Evolutionary conservation across 2,329 filamentous ascomycete species (phyloP), one percentile per base, ranked within the genome.

Genomic region (Plenodomus lindquistii): DNA sequence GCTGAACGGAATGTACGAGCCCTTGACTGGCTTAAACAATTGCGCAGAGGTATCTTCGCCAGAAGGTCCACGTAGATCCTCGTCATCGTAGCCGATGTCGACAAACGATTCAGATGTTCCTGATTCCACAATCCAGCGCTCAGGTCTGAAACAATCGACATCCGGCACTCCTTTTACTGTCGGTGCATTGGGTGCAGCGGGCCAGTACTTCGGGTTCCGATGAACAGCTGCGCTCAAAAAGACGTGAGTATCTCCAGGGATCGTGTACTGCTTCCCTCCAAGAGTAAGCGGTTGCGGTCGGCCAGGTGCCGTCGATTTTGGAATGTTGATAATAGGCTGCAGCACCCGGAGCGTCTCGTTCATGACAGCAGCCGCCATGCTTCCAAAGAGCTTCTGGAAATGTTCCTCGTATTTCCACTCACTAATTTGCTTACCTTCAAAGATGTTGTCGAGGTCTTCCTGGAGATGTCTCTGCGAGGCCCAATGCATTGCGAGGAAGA

Each of bases 291-390:
- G 66, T 71, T 91, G 85, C 42, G 76, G 73, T 29, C 57, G 63
- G 24, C 66, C 73, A 6, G 64, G 67, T 19, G 66, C 51, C 1
- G 76, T 78, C 13, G 77, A 80, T 73, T 94, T 94, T 21, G 89
- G 89, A 20, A 94, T 86, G 43, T 81, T 82, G 37, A 85, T 75
- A 16, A 90, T 86, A 0, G 89, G 84, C 2, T 89, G 88, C 50
- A 90, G 78, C 36, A 91, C 63, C 10, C 90, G 84, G 44, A 94
- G 78, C 31, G 86, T 85, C 75, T 94, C 89, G 64, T 91, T 89
- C 79, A 93, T 81, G 59, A 87, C 82, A 3, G 89, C 89, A 16
- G 86, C 89, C 9, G 86, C 74, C 79, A 89, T 86, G 50, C 85
- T 84, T 10, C 80, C 82, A 57, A 89, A 82, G 50, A 94, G 78